These are phyloP conservation scores for Mycosphaerelloides madeirae DNA, from an alignment of 2,329 filamentous ascomycete genomes.

Conservation along the genomic window DNA sequence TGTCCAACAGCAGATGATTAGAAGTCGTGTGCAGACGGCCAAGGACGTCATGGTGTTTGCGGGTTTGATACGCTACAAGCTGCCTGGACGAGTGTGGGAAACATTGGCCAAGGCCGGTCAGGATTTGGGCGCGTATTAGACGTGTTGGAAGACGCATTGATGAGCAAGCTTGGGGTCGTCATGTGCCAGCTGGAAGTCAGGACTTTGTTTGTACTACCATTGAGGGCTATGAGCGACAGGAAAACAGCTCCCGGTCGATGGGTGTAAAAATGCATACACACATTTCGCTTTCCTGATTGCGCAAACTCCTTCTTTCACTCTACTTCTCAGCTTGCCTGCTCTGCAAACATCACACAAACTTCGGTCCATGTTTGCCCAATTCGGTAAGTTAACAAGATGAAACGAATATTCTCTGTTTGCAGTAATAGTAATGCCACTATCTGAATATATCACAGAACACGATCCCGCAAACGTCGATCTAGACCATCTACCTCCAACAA, in stretches of 20 bases:
- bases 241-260: no score
- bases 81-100: conserved; percentile 84
- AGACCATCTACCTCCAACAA: no score
- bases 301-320: neutral
- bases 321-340: neutral
- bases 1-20: conserved; percentile 53
- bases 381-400: conserved; percentile 1
- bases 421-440: neutral
- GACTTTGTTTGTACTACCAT: no score
- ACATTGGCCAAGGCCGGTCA: conserved; percentile 76
- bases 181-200: no score
- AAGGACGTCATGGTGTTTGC: conserved; percentile 92
- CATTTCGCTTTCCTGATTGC: neutral
- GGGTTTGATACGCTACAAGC: conserved; percentile 82
- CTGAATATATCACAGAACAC: no score
- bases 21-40: conserved; percentile 71
- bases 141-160: neutral
- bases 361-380: conserved; percentile 4
- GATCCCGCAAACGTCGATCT: no score
- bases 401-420: neutral
- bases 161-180: neutral
- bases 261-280: neutral
- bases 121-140: conserved; percentile 45
- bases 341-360: conserved; percentile 1
- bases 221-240: neutral